Percentiles rank a stretch among this genome's conserved stretches.
Evolutionary conservation across 345 rosid genomes (phyloP).

Genomic region (Pelargonium nanum): DNA sequence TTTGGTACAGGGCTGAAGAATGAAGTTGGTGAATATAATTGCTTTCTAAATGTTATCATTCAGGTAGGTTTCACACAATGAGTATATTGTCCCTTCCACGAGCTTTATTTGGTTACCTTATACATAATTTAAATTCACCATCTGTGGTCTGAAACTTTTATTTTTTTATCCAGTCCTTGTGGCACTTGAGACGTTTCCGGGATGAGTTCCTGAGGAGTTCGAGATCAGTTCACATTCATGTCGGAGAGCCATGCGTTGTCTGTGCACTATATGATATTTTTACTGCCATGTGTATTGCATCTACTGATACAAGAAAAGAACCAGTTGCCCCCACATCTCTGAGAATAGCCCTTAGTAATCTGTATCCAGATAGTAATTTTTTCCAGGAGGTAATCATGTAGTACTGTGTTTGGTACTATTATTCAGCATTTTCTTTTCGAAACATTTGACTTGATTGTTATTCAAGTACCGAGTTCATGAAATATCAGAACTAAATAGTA

Average conservation of each 20-base stretch:
- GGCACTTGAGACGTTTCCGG: constrained; percentile 82
- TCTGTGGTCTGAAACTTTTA: neutral
- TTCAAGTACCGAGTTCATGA: neutral
- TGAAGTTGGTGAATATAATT: constrained; percentile 92
- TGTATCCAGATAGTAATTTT: constrained; percentile 82
- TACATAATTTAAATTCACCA: neutral
- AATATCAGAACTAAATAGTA: constrained; percentile 10
- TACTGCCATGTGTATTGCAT: constrained; percentile 49
- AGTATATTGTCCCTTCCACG: neutral
- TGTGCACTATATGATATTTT: constrained; percentile 75
- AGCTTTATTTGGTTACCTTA: neutral
- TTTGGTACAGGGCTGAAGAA: constrained; percentile 86
- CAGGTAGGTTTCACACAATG: constrained; percentile 38
- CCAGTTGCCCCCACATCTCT: constrained; percentile 81
- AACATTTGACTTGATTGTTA: neutral
- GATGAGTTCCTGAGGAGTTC: constrained; percentile 75
- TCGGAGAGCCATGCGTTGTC: constrained; percentile 91
- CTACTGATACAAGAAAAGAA: constrained; percentile 46
- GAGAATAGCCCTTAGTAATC: constrained; percentile 79
- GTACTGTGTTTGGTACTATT: constrained; percentile 8
- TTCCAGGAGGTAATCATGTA: constrained; percentile 70
- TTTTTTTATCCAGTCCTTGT: constrained; percentile 47
- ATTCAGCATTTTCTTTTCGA: neutral
- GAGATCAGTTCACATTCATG: constrained; percentile 59
- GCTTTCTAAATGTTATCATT: constrained; percentile 94